phyloP scores from a whole-genome alignment of 306 rosid genomes.

The Glycine soja region DNA sequence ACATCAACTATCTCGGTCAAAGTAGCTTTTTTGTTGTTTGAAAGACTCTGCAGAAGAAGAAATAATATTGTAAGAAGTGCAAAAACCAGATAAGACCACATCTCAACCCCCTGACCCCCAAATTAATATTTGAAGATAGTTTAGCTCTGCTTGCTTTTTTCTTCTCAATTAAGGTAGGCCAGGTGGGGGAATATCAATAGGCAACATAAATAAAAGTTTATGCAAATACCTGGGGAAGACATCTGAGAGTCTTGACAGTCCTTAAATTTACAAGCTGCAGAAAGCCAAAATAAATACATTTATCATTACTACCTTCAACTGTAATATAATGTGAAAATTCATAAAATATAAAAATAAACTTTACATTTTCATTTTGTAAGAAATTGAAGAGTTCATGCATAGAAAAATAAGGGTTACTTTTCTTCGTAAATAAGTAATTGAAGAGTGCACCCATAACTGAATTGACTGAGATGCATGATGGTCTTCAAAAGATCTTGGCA shows the following conservation, averaged over 20 bases:
- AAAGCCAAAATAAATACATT: slow-evolving; percentile 41
- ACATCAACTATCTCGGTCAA: slow-evolving; percentile 79
- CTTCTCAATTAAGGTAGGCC: slow-evolving; percentile 10
- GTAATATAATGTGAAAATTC: slow-evolving; percentile 28
- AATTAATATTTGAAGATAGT: slow-evolving; percentile 1
- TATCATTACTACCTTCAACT: slow-evolving; percentile 27
- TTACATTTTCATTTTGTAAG: neutral
- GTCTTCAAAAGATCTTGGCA: too few species aligned
- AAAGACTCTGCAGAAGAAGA: slow-evolving; percentile 62
- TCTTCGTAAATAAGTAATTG: too few species aligned
- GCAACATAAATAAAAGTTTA: slow-evolving; percentile 20
- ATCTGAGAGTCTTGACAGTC: slow-evolving; percentile 60
- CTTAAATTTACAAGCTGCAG: slow-evolving; percentile 74
- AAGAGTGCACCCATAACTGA: too few species aligned
- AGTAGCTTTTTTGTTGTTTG: slow-evolving; percentile 67
- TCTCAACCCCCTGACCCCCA: neutral
- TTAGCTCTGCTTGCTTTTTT: neutral
- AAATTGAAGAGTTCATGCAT: slow-evolving; percentile 27
- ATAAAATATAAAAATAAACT: neutral
- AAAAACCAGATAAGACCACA: slow-evolving; percentile 21
- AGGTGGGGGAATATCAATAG: neutral
- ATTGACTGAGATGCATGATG: too few species aligned
- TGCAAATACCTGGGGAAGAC: slow-evolving; percentile 67
- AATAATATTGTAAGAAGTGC: slow-evolving; percentile 40
- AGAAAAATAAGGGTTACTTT: slow-evolving; percentile 1